phyloP scores from a whole-genome alignment of 1,284 basidiomycete species.

The Phlebopus sp. region DNA sequence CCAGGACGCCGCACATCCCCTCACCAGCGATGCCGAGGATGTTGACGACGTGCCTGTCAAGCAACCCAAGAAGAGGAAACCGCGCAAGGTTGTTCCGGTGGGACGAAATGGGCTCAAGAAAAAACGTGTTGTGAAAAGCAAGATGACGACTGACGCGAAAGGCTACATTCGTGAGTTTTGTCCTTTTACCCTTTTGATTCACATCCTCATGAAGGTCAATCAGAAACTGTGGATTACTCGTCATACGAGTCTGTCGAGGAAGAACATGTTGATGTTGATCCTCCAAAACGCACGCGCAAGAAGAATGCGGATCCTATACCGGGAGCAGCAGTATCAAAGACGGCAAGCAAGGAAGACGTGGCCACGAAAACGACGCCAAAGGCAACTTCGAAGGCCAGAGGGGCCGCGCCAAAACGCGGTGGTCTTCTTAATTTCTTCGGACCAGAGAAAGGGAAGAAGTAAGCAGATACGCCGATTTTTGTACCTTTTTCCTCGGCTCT shows the following conservation, averaged over 20 bases:
- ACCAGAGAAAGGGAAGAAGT: constrained; percentile 30
- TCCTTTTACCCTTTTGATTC: neutral
- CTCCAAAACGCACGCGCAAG: constrained; percentile 32
- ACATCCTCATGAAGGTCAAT: neutral
- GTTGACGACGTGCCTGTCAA: constrained; percentile 36
- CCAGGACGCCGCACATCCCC: constrained; percentile 17
- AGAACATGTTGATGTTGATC: constrained; percentile 37
- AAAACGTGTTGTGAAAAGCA: constrained; percentile 57
- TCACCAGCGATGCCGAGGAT: constrained; percentile 28
- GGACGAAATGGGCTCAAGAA: constrained; percentile 75
- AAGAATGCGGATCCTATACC: constrained; percentile 34
- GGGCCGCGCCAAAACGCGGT: constrained; percentile 26
- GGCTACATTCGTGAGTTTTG: constrained; percentile 64
- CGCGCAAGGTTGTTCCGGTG: constrained; percentile 61
- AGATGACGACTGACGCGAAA: constrained; percentile 54
- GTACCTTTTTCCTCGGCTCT: too few species aligned
- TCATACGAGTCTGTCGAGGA: constrained; percentile 76
- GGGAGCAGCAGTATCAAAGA: constrained; percentile 18
- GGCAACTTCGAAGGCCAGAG: constrained; percentile 14
- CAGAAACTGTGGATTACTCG: constrained; percentile 76
- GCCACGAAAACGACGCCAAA: constrained; percentile 18
- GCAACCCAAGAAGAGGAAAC: constrained; percentile 50
- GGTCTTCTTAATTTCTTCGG: constrained; percentile 33
- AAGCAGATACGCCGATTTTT: constrained; percentile 3
- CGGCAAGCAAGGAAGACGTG: constrained; percentile 12